A percentile compares a stretch with the other conserved stretches of the same genome.
Evolutionary conservation across 1,284 basidiomycete genomes (phyloP).

Genomic region (Rugosomyces carneus): DNA sequence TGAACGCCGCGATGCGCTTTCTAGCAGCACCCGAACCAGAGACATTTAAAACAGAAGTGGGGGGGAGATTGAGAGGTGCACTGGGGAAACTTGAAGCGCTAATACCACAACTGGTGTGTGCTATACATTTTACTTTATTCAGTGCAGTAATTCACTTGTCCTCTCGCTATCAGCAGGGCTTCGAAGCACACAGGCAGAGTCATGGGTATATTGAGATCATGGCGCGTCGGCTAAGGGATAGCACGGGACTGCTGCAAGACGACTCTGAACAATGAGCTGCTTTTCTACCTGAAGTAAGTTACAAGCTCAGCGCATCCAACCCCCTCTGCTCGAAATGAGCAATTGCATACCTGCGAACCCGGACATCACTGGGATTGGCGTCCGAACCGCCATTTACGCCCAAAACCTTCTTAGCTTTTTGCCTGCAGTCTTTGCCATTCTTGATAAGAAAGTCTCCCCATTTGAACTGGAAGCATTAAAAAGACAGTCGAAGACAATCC

Average conservation of each 20-base stretch:
- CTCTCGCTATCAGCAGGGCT: conserved; percentile 30
- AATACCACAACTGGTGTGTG: conserved; percentile 36
- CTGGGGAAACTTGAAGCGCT: conserved; percentile 44
- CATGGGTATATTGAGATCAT: conserved; percentile 66
- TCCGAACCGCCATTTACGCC: conserved; percentile 22
- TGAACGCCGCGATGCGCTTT: conserved; percentile 48
- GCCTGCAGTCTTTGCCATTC: conserved; percentile 15
- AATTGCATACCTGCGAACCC: conserved; percentile 14
- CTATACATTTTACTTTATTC: neutral
- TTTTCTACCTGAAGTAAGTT: too few relatives aligned
- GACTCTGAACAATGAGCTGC: conserved; percentile 1
- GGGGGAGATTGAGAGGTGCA: conserved; percentile 42
- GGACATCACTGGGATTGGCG: conserved; percentile 26
- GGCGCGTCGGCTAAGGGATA: conserved; percentile 57
- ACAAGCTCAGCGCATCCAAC: too few relatives aligned
- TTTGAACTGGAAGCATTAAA: conserved; percentile 18
- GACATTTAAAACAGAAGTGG: conserved; percentile 49
- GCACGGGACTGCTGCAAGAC: conserved; percentile 39
- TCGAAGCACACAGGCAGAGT: conserved; percentile 39
- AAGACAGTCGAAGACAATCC: conserved; percentile 19
- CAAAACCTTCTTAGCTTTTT: conserved; percentile 21
- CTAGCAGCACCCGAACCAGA: conserved; percentile 47
- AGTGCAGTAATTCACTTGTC: conserved; percentile 1
- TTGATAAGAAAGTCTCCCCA: conserved; percentile 15
- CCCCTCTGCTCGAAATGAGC: too few relatives aligned